Percentiles rank a stretch among this genome's conserved stretches.
phyloP scores from a whole-genome alignment of 768 basidiomycete genomes.

The Mycena kentingensis region DNA sequence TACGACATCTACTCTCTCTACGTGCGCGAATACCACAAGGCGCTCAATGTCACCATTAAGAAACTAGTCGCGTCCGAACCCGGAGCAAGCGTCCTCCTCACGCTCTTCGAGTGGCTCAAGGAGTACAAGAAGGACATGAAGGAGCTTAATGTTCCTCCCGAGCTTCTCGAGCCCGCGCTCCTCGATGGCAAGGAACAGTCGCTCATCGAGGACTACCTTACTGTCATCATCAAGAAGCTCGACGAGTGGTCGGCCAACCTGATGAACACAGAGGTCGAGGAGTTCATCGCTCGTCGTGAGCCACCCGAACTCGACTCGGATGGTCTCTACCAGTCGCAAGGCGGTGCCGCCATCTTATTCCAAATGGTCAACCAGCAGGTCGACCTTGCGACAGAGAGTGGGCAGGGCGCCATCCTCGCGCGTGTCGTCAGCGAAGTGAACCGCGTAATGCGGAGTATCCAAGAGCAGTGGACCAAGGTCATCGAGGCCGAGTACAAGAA shows the following conservation, averaged over 20 bases:
- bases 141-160: slow-evolving; percentile 81
- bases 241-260: slow-evolving; percentile 97
- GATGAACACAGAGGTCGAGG: slow-evolving; percentile 85
- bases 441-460: slow-evolving; percentile 86
- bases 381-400: slow-evolving; percentile 92
- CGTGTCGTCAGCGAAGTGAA: slow-evolving; percentile 87
- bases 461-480: slow-evolving; percentile 83
- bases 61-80: slow-evolving; percentile 70
- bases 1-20: slow-evolving; percentile 87
- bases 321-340: slow-evolving; percentile 87
- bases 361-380: slow-evolving; percentile 98
- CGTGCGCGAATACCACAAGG: slow-evolving; percentile 88
- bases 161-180: slow-evolving; percentile 85
- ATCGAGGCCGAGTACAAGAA: slow-evolving; percentile 87
- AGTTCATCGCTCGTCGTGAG: slow-evolving; percentile 79
- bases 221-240: slow-evolving; percentile 89
- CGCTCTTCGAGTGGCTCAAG: slow-evolving; percentile 92
- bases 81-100: slow-evolving; percentile 85
- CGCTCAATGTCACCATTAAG: slow-evolving; percentile 73
- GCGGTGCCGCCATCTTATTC: slow-evolving; percentile 91
- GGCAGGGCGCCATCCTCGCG: slow-evolving; percentile 90
- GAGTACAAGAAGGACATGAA: slow-evolving; percentile 96
- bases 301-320: slow-evolving; percentile 90
- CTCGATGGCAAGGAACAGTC: slow-evolving; percentile 92
- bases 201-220: slow-evolving; percentile 94